Base-by-base conservation (phyloP, 2,329 filamentous ascomycete species). In the Ophiostoma piceae region DNA sequence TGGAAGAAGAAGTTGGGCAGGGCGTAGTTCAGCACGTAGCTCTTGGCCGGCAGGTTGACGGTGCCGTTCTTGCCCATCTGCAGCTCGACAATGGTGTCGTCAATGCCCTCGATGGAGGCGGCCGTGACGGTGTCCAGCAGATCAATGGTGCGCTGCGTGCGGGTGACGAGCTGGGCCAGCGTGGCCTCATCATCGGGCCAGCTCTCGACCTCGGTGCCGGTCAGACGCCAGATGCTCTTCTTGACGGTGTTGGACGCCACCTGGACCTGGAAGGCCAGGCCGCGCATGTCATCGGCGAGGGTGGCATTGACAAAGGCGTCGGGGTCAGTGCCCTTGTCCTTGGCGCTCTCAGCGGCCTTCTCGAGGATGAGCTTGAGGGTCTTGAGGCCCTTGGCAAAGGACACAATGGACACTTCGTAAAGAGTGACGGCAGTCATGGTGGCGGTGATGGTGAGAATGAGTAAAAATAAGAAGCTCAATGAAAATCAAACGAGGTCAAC, bases 1-100 rank as follows among this genome's bases (percentile, higher is more conserved):
- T 90, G 88, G 76, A 90, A 90, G 76, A 81, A 87, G 74, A 88
- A 82, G 75, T 89, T 88, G 14, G 87, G 86, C 54, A 88, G 71
- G 2, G 78, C 80, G 75, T 81, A 84, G 1, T 75, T 75, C 22
- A 79, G 72, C 6, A 85, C 74, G 71, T 85, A 87, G 0, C 78
- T 76, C 66, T 74, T 72, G 54, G 70, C 73, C 16, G 72, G 70
- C 26, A 75, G 66, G 62, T 72, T 73, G 41, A 71, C 19, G 12
- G 71, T 66, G 5, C 67, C 71, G 14, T 5, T 4, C 14, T 66
- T 69, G 54, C 74, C 73, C 67, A 75, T 67, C 68, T 73, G 69
- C 75, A 76, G 54, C n/a, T 76, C 74, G 5, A 77, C 70, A 4
- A 69, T 41, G 7, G 70, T 70, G 7, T 72, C 73, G n/a, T 75